Evolutionary conservation across 2,329 filamentous ascomycete species (phyloP).

Genomic region (Microcyclosporella mali): DNA sequence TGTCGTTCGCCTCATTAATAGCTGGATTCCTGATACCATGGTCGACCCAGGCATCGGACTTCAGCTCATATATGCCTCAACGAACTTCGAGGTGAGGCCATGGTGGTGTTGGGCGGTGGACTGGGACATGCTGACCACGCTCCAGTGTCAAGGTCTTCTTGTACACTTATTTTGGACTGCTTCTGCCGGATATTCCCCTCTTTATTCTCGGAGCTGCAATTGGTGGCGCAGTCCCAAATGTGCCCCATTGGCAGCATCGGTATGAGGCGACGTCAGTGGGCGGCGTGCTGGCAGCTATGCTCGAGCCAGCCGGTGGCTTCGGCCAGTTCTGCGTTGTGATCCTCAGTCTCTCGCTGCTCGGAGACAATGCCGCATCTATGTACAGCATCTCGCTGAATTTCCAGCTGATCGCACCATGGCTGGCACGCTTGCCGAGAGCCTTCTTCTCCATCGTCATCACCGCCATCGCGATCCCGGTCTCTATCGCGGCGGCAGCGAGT

Average conservation of each 20-base stretch:
- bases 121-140: not conserved
- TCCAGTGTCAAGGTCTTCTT: constrained; percentile 32
- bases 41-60: constrained; percentile 37
- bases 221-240: constrained; percentile 32
- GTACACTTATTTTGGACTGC: constrained; percentile 34
- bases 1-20: constrained; percentile 53
- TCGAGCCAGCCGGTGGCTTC: constrained; percentile 37
- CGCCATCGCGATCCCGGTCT: constrained; percentile 39
- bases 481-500: constrained; percentile 38
- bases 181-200: constrained; percentile 31
- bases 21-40: constrained; percentile 57
- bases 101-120: no score
- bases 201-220: constrained; percentile 39
- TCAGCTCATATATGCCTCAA: constrained; percentile 41
- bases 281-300: constrained; percentile 36
- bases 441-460: constrained; percentile 39
- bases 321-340: constrained; percentile 41
- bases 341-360: constrained; percentile 38
- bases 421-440: constrained; percentile 34
- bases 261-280: constrained; percentile 35
- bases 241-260: constrained; percentile 28
- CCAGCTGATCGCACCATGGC: constrained; percentile 32
- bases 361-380: constrained; percentile 41
- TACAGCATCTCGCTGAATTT: constrained; percentile 43
- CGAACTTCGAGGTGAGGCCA: constrained; percentile 22